Base-by-base conservation (phyloP, 129 eudicot genomes). In the Saussurea involucrata region DNA sequence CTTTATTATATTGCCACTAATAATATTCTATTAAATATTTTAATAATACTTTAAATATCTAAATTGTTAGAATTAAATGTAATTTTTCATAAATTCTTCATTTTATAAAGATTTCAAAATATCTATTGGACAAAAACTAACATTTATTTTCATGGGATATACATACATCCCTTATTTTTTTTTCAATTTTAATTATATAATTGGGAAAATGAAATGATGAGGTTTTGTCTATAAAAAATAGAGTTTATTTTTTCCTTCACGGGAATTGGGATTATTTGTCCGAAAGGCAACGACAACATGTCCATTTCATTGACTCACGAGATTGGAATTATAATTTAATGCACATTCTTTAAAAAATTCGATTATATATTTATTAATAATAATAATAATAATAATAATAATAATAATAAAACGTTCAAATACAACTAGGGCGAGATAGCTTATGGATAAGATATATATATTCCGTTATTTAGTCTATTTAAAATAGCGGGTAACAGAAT, bases 221-320 rank as follows among this genome's bases (percentile, higher is more conserved):
- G 24, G 83, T 44, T 63, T 79, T 72, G 83, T 79, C 72, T 72
- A 42, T 40, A 63, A 11, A 42, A 63, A 58, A 68, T 40, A 68
- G 72, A 27, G 71, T 71, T 8, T 2, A 32, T 24, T 71, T 13
- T 25, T 31, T 15, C 22, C 57, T 18, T 79, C 83, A 79, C 83
- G 83, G 78, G 83, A 79, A 8, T 72, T 31, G 25, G 53, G 53
- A 72, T 72, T 72, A n/a, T 64, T 72, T 72, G 83, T 79, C 73
- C 24, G 4, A 5, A 53, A 36, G 69, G 42, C 44, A 33, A 46
- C 8, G 73, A 46, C 78, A 79, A 79, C 72, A 72, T 46, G 83
- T 79, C 78, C 28, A 34, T 12, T 64, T 79, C 73, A 66, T 22
- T 13, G 21, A 31, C 28, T 79, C 83, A 79, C 83, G 78, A 79